Evolutionary conservation across 2,329 filamentous ascomycete genomes (phyloP).

Genomic region (Thielaviopsis punctulata): DNA sequence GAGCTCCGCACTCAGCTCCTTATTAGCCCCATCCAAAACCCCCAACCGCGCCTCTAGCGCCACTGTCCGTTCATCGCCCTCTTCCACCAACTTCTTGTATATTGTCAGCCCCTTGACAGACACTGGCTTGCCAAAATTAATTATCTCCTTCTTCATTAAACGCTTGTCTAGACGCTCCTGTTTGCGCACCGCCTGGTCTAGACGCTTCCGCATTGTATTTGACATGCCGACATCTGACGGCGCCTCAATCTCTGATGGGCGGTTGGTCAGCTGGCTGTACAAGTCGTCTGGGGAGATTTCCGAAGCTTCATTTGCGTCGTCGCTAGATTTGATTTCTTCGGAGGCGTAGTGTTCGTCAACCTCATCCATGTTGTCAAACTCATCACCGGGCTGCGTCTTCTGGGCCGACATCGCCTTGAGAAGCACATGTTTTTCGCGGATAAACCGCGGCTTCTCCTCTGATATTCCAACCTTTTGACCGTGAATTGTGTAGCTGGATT

Average conservation of each 20-base stretch:
- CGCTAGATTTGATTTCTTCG: background rate
- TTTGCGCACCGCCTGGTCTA: conserved; percentile 5
- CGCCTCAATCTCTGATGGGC: background rate
- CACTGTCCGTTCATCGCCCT: background rate
- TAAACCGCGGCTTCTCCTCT: background rate
- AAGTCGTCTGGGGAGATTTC: background rate
- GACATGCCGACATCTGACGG: background rate
- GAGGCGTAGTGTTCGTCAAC: background rate
- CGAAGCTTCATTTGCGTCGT: too few relatives aligned
- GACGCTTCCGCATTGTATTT: background rate
- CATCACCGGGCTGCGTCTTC: background rate
- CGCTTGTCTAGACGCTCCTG: background rate
- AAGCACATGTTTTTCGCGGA: background rate
- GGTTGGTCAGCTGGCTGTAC: background rate
- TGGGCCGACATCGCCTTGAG: background rate
- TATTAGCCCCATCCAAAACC: background rate
- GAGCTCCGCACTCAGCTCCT: background rate
- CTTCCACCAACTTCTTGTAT: background rate
- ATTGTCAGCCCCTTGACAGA: conserved; percentile 5
- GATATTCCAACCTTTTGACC: background rate
- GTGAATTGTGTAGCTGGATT: background rate
- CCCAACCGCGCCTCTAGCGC: background rate
- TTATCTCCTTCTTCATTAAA: conserved; percentile 1
- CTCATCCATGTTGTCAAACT: background rate
- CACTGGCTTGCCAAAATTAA: conserved; percentile 3